Percentiles rank a stretch among this genome's conserved stretches.
phyloP scores from a whole-genome alignment of 768 basidiomycete genomes.

The Mycena kentingensis region DNA sequence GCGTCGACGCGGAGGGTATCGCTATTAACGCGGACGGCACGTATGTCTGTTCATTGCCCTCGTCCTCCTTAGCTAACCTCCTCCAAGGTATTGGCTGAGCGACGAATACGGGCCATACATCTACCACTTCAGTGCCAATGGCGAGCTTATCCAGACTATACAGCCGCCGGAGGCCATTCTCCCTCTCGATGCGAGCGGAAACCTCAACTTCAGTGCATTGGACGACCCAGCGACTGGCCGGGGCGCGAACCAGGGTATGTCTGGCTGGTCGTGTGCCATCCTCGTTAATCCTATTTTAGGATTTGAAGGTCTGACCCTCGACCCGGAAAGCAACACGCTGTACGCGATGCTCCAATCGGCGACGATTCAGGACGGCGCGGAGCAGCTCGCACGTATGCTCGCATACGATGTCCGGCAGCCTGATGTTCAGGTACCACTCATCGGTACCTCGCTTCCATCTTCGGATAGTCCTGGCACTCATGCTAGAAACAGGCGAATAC shows the following conservation, averaged over 20 bases:
- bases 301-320: constrained; percentile 61
- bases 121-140: constrained; percentile 50
- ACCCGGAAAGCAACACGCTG: constrained; percentile 47
- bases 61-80: not conserved
- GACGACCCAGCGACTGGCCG: constrained; percentile 55
- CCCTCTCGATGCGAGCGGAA: constrained; percentile 45
- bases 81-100: constrained; percentile 57
- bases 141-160: constrained; percentile 56
- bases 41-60: constrained; percentile 42
- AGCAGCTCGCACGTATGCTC: constrained; percentile 56
- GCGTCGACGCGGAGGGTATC: constrained; percentile 61
- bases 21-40: constrained; percentile 60
- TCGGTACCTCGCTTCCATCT: too few species aligned
- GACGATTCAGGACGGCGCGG: constrained; percentile 64
- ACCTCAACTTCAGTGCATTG: constrained; percentile 54
- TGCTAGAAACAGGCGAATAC: constrained; percentile 55
- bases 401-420: constrained; percentile 52
- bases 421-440: constrained; percentile 36
- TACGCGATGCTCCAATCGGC: constrained; percentile 68
- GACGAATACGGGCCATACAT: constrained; percentile 75
- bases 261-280: too few species aligned
- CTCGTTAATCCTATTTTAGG: too few species aligned
- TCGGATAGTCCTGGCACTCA: too few species aligned
- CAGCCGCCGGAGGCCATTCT: constrained; percentile 59
- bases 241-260: constrained; percentile 53